Evolutionary conservation across 345 rosid genomes (phyloP).

Genomic region (Aegle marmelos): DNA sequence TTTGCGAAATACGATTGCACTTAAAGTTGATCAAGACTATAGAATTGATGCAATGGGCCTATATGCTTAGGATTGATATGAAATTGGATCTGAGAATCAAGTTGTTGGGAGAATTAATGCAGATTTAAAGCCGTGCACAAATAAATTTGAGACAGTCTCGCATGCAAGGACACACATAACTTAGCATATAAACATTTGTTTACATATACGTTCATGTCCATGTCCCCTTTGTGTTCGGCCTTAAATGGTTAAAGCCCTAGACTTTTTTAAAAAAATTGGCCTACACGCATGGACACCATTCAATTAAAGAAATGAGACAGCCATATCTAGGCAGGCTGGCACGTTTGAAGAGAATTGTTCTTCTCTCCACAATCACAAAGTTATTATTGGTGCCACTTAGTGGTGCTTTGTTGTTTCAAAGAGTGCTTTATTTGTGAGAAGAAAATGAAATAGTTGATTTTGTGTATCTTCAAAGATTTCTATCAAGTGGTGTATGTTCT

Average conservation of each 20-base stretch:
- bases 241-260: background rate
- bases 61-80: slow-evolving; percentile 3
- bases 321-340: background rate
- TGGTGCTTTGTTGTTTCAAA: background rate
- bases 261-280: background rate
- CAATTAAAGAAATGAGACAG: background rate
- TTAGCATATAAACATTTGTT: background rate
- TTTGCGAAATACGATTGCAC: background rate
- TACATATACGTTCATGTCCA: background rate
- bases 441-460: background rate
- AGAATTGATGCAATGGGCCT: slow-evolving; percentile 1
- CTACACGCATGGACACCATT: too few species aligned
- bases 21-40: background rate
- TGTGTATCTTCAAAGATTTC: background rate
- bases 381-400: background rate
- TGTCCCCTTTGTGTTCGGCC: slow-evolving; percentile 11
- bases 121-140: background rate
- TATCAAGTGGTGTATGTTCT: background rate
- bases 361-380: background rate
- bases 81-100: background rate
- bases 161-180: background rate
- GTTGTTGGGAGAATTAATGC: background rate
- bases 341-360: background rate
- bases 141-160: background rate
- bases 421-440: background rate